phyloP scores from a whole-genome alignment of 1,284 basidiomycete genomes.

The Sphaerobolus stellatus region DNA sequence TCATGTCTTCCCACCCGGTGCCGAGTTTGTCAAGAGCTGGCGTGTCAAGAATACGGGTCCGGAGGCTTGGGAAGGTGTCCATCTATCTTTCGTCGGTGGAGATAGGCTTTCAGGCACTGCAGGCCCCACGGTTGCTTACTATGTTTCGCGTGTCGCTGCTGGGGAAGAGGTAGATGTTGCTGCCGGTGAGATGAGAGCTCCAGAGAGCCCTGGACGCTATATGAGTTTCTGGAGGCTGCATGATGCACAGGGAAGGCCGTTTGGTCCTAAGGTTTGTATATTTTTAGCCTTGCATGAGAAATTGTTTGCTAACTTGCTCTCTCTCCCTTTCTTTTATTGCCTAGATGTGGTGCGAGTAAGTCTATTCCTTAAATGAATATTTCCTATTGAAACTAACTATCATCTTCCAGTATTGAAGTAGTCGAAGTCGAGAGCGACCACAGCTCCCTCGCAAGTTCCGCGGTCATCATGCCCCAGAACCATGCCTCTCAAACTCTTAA shows the following conservation, averaged over 20 bases:
- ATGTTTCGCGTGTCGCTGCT: slow-evolving; percentile 53
- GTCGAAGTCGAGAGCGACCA: slow-evolving; percentile 44
- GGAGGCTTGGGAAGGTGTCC: slow-evolving; percentile 62
- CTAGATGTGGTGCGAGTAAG: slow-evolving; percentile 20
- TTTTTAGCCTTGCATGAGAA: slow-evolving; percentile 32
- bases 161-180: slow-evolving; percentile 63
- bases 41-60: slow-evolving; percentile 63
- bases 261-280: slow-evolving; percentile 74
- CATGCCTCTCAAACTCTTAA: slow-evolving; percentile 25
- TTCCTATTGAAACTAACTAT: slow-evolving; percentile 14
- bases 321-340: too few relatives aligned
- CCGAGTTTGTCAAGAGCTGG: slow-evolving; percentile 84
- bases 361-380: background rate
- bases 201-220: slow-evolving; percentile 69
- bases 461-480: slow-evolving; percentile 57
- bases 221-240: slow-evolving; percentile 73
- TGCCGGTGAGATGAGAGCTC: slow-evolving; percentile 78
- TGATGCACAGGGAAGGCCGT: slow-evolving; percentile 56
- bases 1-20: slow-evolving; percentile 76
- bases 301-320: slow-evolving; percentile 17
- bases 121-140: slow-evolving; percentile 33
- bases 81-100: slow-evolving; percentile 69
- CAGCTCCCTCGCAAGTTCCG: slow-evolving; percentile 60
- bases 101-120: slow-evolving; percentile 42
- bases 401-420: slow-evolving; percentile 56